These are phyloP conservation scores for Debaryomyces fabryi DNA, from an alignment of 1,139 yeast species.

Conservation along the genomic window DNA sequence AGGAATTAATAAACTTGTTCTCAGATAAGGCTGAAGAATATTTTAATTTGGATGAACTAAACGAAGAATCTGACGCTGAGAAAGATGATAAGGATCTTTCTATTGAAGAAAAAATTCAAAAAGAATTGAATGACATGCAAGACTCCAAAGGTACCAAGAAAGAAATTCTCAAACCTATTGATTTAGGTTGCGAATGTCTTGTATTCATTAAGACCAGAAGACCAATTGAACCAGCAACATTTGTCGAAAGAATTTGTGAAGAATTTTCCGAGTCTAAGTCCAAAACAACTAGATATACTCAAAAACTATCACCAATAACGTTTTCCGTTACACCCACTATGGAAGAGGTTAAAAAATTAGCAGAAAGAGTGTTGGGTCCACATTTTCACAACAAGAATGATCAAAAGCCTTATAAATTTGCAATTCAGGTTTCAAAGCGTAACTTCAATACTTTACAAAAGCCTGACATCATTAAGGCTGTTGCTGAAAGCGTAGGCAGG, in stretches of 20 bases:
- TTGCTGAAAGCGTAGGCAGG: constrained; percentile 74
- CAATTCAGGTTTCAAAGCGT: constrained; percentile 77
- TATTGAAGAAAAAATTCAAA: constrained; percentile 74
- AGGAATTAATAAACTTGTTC: constrained; percentile 68
- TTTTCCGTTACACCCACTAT: constrained; percentile 71
- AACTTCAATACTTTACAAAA: constrained; percentile 75
- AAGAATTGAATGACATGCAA: constrained; percentile 66
- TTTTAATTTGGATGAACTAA: constrained; percentile 42
- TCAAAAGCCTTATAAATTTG: constrained; percentile 64
- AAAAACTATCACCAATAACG: constrained; percentile 79
- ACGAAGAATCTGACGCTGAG: constrained; percentile 31
- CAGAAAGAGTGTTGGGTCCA: constrained; percentile 59
- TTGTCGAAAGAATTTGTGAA: constrained; percentile 64
- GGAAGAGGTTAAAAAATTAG: constrained; percentile 64
- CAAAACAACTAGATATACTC: constrained; percentile 72
- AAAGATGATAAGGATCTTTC: constrained; percentile 44
- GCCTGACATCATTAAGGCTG: constrained; percentile 65
- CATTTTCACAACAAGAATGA: constrained; percentile 62
- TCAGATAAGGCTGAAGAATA: constrained; percentile 56
- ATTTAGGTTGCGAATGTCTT: constrained; percentile 80
- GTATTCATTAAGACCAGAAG: constrained; percentile 77
- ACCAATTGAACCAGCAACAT: constrained; percentile 76
- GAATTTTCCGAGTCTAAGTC: constrained; percentile 54
- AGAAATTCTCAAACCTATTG: constrained; percentile 61
- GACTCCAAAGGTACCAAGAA: constrained; percentile 40